Conservation (phyloP, 1,284 basidiomycete species). For the Salmacisia buchloeana region DNA sequence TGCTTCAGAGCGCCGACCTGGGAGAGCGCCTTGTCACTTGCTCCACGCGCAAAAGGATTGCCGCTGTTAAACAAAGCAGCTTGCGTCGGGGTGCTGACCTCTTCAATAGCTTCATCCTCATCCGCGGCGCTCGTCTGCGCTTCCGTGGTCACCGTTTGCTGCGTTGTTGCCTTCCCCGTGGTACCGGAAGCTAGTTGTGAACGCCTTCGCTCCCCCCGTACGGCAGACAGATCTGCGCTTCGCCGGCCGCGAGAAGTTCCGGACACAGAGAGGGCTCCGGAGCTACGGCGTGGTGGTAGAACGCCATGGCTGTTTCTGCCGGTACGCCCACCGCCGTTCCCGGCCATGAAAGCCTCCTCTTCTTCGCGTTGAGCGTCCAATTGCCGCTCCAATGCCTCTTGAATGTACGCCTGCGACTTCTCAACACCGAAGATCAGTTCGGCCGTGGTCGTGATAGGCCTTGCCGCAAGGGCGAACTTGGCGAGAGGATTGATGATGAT, state of each 20-base stretch:
- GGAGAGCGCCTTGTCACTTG: too few species aligned
- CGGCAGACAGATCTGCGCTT: neutral
- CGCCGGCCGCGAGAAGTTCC: neutral
- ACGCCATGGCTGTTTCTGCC: neutral
- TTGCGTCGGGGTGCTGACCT: neutral
- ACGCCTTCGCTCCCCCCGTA: neutral
- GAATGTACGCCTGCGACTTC: conserved; percentile 1
- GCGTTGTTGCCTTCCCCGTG: neutral
- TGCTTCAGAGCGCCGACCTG: too few species aligned
- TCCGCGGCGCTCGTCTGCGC: neutral
- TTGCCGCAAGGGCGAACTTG: conserved; percentile 78
- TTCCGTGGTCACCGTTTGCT: neutral
- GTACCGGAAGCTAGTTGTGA: neutral
- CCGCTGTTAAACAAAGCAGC: neutral
- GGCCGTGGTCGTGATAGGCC: conserved; percentile 57
- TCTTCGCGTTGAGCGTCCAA: neutral
- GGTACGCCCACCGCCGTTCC: conserved; percentile 8
- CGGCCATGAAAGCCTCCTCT: neutral
- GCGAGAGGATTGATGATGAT: conserved; percentile 69
- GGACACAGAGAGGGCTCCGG: neutral
- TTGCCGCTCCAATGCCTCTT: neutral
- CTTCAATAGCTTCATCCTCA: neutral
- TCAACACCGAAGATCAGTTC: conserved; percentile 44
- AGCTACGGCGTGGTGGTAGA: too few species aligned
- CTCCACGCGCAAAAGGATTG: neutral